Evolutionary conservation across 345 rosid species (phyloP).

Genomic region (Brassica juncea): DNA sequence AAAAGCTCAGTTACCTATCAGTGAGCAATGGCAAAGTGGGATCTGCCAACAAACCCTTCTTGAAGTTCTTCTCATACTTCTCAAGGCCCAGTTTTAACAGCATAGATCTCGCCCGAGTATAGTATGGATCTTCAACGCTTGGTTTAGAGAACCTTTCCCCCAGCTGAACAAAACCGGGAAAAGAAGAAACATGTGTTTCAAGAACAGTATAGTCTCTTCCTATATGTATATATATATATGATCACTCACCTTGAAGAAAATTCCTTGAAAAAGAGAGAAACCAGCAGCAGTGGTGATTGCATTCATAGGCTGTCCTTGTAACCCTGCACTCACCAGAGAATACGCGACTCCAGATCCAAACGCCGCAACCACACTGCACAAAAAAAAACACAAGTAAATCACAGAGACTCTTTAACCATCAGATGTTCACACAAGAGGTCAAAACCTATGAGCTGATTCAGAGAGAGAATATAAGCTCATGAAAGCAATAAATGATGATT

Average conservation of each 20-base stretch:
- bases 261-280: conserved; percentile 84
- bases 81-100: conserved; percentile 76
- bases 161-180: conserved; percentile 45
- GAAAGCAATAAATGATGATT: conserved; percentile 1
- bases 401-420: not conserved
- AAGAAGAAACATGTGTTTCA: conserved; percentile 7
- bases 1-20: conserved; percentile 59
- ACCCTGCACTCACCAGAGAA: conserved; percentile 82
- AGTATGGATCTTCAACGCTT: conserved; percentile 56
- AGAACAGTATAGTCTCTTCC: not conserved
- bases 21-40: conserved; percentile 81
- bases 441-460: not conserved
- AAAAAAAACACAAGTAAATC: not conserved
- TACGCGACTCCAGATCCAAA: conserved; percentile 91
- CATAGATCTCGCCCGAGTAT: conserved; percentile 62
- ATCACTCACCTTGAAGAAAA: conserved; percentile 68
- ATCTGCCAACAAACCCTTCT: conserved; percentile 81
- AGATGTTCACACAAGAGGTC: not conserved
- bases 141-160: conserved; percentile 73
- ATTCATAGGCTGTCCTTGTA: conserved; percentile 66
- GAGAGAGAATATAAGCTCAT: not conserved
- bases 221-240: conserved; percentile 9
- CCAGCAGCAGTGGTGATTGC: conserved; percentile 76
- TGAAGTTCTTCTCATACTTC: conserved; percentile 88
- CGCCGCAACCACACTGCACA: conserved; percentile 88